Evolutionary conservation across 345 rosid genomes (phyloP), one percentile per base, ranked within the genome.

Genomic region (Anacardium occidentale): DNA sequence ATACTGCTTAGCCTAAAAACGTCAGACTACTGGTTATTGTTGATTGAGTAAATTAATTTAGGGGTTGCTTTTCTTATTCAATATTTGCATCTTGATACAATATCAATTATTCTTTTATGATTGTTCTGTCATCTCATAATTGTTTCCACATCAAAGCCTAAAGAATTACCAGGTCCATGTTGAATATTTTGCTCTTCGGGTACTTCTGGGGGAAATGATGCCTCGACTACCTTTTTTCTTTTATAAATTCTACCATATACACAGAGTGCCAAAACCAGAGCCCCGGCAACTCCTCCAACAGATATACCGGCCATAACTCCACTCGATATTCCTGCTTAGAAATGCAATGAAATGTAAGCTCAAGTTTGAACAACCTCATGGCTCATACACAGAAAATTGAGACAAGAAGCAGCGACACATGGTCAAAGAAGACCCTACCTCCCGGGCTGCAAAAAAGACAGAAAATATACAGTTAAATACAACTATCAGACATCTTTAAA

Each of bases 361-460:
- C 71, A 73, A 56, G 53, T 21, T 56, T 51, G 44, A 11, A 37
- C 47, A 26, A n/a, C n/a, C n/a, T n/a, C n/a, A n/a, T n/a, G n/a
- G n/a, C n/a, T n/a, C 18, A 5, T 34, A 55, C 10, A 18, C 61
- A 48, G 7, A 24, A 48, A 71, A 29, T 44, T 62, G 53, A 59
- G 44, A 32, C 29, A 51, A 25, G 50, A 55, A 81, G 59, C 22
- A 62, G 24, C 15, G 53, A 75, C 55, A 61, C 60, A 21, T 37
- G 44, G 18, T 55, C 52, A 68, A 56, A 55, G 69, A 64, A 54
- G 66, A 67, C 17, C 47, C 26, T 78, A 83, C 78, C 85, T 68
- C 70, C 76, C 70, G 63, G 45, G 73, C 91, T 87, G 91, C 86
- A 84, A 75, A 77, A 29, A 73, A 74, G 50, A 67, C 65, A 62